Evolutionary conservation across 805 yeast genomes (phyloP), one percentile per base, ranked within the genome.

Genomic region (Ogataea allantospora): DNA sequence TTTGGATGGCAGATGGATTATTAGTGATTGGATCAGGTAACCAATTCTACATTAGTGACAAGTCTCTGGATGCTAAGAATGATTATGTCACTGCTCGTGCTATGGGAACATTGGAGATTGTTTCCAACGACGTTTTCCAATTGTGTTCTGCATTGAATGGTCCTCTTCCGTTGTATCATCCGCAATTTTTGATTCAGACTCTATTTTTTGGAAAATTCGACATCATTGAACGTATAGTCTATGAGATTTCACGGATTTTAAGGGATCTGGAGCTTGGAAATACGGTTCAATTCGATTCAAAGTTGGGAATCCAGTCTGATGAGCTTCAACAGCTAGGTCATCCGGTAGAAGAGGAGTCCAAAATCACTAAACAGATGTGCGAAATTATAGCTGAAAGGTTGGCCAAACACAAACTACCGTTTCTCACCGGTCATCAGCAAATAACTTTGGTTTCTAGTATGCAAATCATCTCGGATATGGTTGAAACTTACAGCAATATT

Each of bases 381-480:
- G 68, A 64, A 1, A 57, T 73, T 2, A 63, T 89, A 15, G 63
- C 69, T 11, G 83, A 81, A 15, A 77, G 76, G 43, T 65, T 89
- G 35, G 77, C 78, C 27, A 78, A 74, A 42, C 67, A 75, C 5
- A 70, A 91, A 1, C 64, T 89, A 18, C 96, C 96, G 0, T 80
- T 81, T 44, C 58, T 89, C 19, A 88, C 96, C 0, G 78, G 96
- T 43, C 97, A 89, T 62, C 96, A 89, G 58, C 98, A 89, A 54
- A 78, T 82, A 19, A 88, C 96, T 0, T 68, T 89, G 18, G 69
- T 82, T 2, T 77, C 85, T 11, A 77, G 87, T 2, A 68, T 87
- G 5, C 80, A 76, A 32, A 80, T 88, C 2, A 65, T 85, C 17
- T 67, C 70, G 16, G 77, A 76, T 12, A 70, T 86, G 4, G 68